These are phyloP conservation scores for Lipomyces anomalus DNA, from an alignment of 805 yeast species.

Conservation along the genomic window DNA sequence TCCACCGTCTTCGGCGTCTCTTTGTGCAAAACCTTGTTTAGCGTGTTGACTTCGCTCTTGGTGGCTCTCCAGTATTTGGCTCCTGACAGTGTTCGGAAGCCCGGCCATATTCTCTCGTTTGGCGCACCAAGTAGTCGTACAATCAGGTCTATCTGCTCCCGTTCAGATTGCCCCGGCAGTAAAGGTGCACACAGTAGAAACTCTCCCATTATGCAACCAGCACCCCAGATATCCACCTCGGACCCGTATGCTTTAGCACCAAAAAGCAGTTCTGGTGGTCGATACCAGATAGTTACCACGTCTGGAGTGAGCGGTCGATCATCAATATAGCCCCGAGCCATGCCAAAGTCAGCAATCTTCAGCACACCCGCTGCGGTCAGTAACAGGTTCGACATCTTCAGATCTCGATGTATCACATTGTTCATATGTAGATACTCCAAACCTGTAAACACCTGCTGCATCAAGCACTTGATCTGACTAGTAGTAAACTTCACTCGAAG, in stretches of 20 bases:
- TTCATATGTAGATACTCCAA: slow-evolving; percentile 14
- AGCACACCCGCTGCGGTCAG: slow-evolving; percentile 15
- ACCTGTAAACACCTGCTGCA: slow-evolving; percentile 18
- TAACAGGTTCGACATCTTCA: slow-evolving; percentile 21
- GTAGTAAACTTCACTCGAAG: slow-evolving; percentile 7
- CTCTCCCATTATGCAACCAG: slow-evolving; percentile 85
- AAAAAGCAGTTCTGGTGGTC: slow-evolving; percentile 87
- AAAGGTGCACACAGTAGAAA: slow-evolving; percentile 64
- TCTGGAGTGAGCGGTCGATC: slow-evolving; percentile 18
- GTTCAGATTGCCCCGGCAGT: slow-evolving; percentile 82
- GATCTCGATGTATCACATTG: slow-evolving; percentile 17
- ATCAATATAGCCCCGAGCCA: slow-evolving; percentile 31
- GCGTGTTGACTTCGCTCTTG: slow-evolving; percentile 34
- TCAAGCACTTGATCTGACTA: slow-evolving; percentile 20
- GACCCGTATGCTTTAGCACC: slow-evolving; percentile 85
- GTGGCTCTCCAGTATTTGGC: slow-evolving; percentile 4
- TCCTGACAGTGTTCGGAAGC: slow-evolving; percentile 62
- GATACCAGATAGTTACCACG: slow-evolving; percentile 92
- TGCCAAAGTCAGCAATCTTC: slow-evolving; percentile 24
- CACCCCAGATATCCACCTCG: slow-evolving; percentile 94
- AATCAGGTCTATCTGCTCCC: slow-evolving; percentile 70
- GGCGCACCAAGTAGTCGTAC: slow-evolving; percentile 86
- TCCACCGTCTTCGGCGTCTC: slow-evolving; percentile 46
- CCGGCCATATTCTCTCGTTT: slow-evolving; percentile 64
- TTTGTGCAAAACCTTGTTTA: slow-evolving; percentile 40